Evolutionary conservation across 495 filamentous ascomycete genomes (phyloP).

Genomic region (Bryoglossum gracile): DNA sequence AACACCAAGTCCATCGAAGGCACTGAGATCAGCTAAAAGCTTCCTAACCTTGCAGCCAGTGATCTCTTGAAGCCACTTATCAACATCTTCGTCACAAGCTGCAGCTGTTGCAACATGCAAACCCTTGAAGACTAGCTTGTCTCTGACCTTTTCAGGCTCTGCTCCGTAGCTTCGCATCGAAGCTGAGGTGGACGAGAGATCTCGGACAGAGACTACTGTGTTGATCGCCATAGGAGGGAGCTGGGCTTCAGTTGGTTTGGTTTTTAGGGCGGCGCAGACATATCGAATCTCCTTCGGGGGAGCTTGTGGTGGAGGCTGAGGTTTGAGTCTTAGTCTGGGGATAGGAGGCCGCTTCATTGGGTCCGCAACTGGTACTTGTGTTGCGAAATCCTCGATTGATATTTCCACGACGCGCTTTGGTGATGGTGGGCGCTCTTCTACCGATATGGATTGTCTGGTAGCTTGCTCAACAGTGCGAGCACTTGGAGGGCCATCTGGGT

Average conservation of each 20-base stretch:
- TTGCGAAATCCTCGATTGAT: conserved; percentile 5
- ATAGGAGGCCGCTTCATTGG: conserved; percentile 10
- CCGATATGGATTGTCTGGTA: too few relatives aligned
- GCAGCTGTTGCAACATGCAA: conserved; percentile 41
- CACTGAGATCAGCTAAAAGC: conserved; percentile 40
- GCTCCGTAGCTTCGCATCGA: neutral
- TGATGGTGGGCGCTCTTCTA: too few relatives aligned
- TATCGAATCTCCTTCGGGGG: neutral
- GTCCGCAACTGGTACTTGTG: conserved; percentile 7
- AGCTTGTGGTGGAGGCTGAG: neutral
- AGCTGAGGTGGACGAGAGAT: too few relatives aligned
- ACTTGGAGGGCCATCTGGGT: neutral
- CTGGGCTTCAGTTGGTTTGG: too few relatives aligned
- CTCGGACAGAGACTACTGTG: too few relatives aligned
- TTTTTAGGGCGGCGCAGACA: neutral
- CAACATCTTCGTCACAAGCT: conserved; percentile 38
- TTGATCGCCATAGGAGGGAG: too few relatives aligned
- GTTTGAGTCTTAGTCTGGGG: neutral
- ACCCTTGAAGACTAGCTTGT: conserved; percentile 39
- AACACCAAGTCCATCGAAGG: conserved; percentile 33
- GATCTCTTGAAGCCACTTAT: conserved; percentile 35
- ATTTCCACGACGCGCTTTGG: neutral
- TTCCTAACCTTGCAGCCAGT: conserved; percentile 39
- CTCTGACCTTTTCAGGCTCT: conserved; percentile 21
- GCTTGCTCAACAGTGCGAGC: neutral